Evolutionary conservation across 257 asterid genomes (phyloP).

Genomic region (Prunella vulgaris): DNA sequence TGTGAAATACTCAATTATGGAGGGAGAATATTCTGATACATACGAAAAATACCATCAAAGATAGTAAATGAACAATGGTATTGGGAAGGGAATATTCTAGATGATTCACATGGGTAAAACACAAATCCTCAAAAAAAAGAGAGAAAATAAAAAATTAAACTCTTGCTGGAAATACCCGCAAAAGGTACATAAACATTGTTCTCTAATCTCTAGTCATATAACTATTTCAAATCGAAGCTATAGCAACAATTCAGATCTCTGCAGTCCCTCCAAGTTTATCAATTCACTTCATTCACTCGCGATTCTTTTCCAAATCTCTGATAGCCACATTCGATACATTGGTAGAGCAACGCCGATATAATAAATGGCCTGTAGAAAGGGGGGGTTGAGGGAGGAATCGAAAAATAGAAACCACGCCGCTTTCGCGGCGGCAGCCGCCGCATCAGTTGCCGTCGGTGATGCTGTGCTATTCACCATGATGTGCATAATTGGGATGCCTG

Average conservation of each 20-base stretch:
- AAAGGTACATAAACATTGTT: constrained; percentile 14
- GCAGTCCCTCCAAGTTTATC: constrained; percentile 4
- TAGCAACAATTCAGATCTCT: constrained; percentile 28
- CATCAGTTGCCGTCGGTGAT: constrained; percentile 37
- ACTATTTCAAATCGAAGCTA: constrained; percentile 21
- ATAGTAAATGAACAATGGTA: neutral
- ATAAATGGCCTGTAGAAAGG: constrained; percentile 56
- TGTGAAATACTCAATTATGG: no score
- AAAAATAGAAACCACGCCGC: constrained; percentile 31
- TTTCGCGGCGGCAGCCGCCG: constrained; percentile 25
- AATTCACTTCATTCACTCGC: constrained; percentile 6
- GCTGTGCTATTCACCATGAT: constrained; percentile 63
- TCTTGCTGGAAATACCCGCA: constrained; percentile 15
- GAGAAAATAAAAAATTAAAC: neutral
- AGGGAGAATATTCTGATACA: no score
- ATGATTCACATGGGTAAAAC: neutral
- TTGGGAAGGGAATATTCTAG: neutral
- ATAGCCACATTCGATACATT: neutral
- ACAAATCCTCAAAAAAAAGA: neutral
- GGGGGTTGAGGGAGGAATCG: constrained; percentile 35
- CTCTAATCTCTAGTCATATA: neutral
- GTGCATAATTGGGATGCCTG: constrained; percentile 71
- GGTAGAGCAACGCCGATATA: neutral
- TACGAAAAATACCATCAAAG: neutral
- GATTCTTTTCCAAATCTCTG: neutral